Conservation (phyloP, 2,329 filamentous ascomycete species). For the Fusarium nodosum region DNA sequence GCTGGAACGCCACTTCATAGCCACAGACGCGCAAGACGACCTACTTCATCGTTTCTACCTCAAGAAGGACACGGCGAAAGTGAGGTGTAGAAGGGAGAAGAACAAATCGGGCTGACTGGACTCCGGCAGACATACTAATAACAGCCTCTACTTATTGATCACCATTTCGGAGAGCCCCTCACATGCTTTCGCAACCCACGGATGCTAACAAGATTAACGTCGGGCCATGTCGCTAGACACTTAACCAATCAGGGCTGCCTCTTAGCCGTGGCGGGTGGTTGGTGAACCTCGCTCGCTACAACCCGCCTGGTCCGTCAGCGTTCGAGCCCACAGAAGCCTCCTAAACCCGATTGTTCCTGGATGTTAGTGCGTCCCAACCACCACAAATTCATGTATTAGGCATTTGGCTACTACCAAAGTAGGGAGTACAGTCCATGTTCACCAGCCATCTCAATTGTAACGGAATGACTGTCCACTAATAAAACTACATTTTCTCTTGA, state of each 20-base stretch:
- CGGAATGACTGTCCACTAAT: slow-evolving; percentile 12
- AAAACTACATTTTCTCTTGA: slow-evolving; percentile 39
- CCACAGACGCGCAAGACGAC: slow-evolving; percentile 38
- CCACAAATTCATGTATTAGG: slow-evolving; percentile 40
- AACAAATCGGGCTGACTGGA: not conserved
- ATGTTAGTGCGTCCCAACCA: slow-evolving; percentile 46
- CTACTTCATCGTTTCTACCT: slow-evolving; percentile 4
- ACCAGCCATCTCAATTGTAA: slow-evolving; percentile 50
- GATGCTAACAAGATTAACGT: slow-evolving; percentile 12
- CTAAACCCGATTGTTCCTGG: slow-evolving; percentile 30
- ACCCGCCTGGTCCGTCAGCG: slow-evolving; percentile 18
- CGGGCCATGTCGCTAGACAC: not conserved
- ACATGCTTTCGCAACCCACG: slow-evolving; percentile 10
- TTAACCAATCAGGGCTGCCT: slow-evolving; percentile 24
- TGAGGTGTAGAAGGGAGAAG: not conserved
- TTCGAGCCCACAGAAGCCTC: slow-evolving; percentile 17
- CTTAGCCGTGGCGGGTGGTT: slow-evolving; percentile 24
- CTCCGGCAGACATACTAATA: not conserved
- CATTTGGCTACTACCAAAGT: not conserved
- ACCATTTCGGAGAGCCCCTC: slow-evolving; percentile 4
- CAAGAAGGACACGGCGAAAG: not conserved
- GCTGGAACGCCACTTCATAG: slow-evolving; percentile 35
- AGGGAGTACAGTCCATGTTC: slow-evolving; percentile 22
- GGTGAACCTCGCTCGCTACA: slow-evolving; percentile 29
- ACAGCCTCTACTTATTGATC: not conserved